Evolutionary conservation across 2,329 filamentous ascomycete genomes (phyloP).

Genomic region (Aspergillus flavus): DNA sequence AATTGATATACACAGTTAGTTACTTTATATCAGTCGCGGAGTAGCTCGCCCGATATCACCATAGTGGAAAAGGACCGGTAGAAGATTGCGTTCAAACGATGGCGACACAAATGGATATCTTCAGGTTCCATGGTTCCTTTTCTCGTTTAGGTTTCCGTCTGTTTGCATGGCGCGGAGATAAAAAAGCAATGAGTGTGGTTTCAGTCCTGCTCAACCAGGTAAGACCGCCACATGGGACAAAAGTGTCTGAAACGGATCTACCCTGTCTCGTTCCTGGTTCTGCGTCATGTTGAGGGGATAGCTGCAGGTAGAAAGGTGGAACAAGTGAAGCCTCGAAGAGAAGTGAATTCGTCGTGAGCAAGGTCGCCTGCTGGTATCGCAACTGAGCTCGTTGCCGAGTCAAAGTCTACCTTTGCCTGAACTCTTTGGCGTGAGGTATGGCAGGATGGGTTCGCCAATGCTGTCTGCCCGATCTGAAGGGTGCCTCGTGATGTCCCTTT

Average conservation of each 20-base stretch:
- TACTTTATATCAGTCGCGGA: constrained; percentile 8
- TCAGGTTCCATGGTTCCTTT: constrained; percentile 9
- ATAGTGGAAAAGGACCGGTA: background rate
- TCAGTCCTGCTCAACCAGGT: constrained; percentile 20
- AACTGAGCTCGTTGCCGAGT: constrained; percentile 15
- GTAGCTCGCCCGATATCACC: background rate
- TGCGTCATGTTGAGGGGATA: constrained; percentile 28
- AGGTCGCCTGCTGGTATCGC: constrained; percentile 1
- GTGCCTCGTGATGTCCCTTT: constrained; percentile 25
- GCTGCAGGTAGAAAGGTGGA: constrained; percentile 33
- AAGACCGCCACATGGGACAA: constrained; percentile 35
- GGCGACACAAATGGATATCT: constrained; percentile 16
- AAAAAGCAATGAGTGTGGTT: constrained; percentile 13
- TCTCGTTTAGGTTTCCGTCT: constrained; percentile 18
- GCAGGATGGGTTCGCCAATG: constrained; percentile 22
- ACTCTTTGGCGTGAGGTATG: constrained; percentile 20
- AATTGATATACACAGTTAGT: constrained; percentile 19
- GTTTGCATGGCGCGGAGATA: constrained; percentile 31
- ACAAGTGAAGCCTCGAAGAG: constrained; percentile 34
- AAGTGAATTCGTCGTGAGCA: background rate
- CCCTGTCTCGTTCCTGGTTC: constrained; percentile 22
- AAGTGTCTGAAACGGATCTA: constrained; percentile 28
- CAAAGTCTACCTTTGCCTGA: constrained; percentile 8
- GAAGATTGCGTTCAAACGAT: background rate
- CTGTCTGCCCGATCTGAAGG: constrained; percentile 17